Conservation (phyloP, 352 stramenopile genomes). For the Phytophthora megakarya region DNA sequence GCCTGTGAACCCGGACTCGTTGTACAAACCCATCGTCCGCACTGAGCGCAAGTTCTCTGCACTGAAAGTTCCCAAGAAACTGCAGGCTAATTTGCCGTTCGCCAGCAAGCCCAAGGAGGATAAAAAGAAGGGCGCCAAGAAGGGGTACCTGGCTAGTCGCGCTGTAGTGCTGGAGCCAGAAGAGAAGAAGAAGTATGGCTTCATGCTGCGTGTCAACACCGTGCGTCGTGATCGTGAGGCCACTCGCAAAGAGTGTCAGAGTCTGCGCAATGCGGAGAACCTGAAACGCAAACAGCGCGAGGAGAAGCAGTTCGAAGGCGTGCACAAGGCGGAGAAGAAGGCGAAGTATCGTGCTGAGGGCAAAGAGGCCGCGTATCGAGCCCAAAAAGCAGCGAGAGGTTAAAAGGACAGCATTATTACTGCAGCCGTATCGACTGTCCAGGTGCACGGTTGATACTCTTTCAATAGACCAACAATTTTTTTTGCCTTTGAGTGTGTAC, state of each 20-base stretch:
- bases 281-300: conserved; percentile 93
- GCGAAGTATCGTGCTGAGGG: conserved; percentile 83
- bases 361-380: conserved; percentile 69
- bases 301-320: conserved; percentile 88
- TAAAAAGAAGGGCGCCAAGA: conserved; percentile 85
- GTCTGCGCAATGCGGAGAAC: conserved; percentile 81
- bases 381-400: conserved; percentile 48
- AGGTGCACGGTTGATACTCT: background rate
- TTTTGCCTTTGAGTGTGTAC: too few relatives aligned
- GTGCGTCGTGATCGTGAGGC: conserved; percentile 96
- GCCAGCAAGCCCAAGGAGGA: conserved; percentile 96
- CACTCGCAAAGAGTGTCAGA: conserved; percentile 94
- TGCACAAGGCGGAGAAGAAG: conserved; percentile 87
- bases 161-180: conserved; percentile 95
- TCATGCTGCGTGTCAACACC: conserved; percentile 97
- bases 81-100: conserved; percentile 97
- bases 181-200: conserved; percentile 97
- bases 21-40: conserved; percentile 99
- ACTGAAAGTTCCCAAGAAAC: conserved; percentile 96
- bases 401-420: conserved; percentile 11
- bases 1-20: conserved; percentile 96
- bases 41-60: conserved; percentile 91
- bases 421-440: conserved; percentile 12
- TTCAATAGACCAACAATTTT: conserved; percentile 26
- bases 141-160: conserved; percentile 89